Percentiles rank a stretch among this genome's conserved stretches.
phyloP scores from a whole-genome alignment of 768 basidiomycete species.

The Boletus coccyginus region DNA sequence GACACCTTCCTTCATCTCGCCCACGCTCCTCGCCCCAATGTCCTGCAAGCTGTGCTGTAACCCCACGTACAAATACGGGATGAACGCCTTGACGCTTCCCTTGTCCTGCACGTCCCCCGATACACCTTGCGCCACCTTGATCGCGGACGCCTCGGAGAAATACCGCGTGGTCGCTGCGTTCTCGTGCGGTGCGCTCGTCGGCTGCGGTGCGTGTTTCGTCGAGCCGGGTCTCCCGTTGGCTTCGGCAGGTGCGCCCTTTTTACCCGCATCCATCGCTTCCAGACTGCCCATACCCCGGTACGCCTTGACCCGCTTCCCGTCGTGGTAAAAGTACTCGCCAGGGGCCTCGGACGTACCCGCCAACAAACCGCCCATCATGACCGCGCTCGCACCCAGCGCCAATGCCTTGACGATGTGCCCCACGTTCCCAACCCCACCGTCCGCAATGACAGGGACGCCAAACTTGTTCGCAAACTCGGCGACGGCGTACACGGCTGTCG shows the following conservation, averaged over 20 bases:
- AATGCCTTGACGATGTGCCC: conserved; percentile 98
- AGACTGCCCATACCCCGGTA: conserved; percentile 98
- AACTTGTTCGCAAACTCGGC: conserved; percentile 92
- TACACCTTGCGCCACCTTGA: conserved; percentile 97
- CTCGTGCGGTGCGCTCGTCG: conserved; percentile 54
- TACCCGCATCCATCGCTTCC: conserved; percentile 88
- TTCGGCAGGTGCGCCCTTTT: conserved; percentile 31
- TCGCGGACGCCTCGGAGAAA: conserved; percentile 54
- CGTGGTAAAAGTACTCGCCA: conserved; percentile 99
- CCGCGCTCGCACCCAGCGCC: conserved; percentile 88
- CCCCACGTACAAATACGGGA: conserved; percentile 80
- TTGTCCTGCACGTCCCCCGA: conserved; percentile 97
- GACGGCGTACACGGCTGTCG: conserved; percentile 96
- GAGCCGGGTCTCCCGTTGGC: conserved; percentile 27
- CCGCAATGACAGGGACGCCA: conserved; percentile 94
- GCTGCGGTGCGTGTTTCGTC: conserved; percentile 48
- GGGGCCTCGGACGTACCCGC: conserved; percentile 97
- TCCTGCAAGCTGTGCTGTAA: conserved; percentile 96
- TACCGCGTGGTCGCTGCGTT: conserved; percentile 94
- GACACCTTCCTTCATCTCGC: conserved; percentile 66
- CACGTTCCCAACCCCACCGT: conserved; percentile 93
- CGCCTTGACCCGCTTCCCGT: conserved; percentile 97
- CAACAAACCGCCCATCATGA: conserved; percentile 98
- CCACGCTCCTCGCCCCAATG: conserved; percentile 71
- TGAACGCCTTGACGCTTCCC: conserved; percentile 88